phyloP scores from a whole-genome alignment of 2,329 filamentous ascomycete species.

The Colletotrichum sp. region DNA sequence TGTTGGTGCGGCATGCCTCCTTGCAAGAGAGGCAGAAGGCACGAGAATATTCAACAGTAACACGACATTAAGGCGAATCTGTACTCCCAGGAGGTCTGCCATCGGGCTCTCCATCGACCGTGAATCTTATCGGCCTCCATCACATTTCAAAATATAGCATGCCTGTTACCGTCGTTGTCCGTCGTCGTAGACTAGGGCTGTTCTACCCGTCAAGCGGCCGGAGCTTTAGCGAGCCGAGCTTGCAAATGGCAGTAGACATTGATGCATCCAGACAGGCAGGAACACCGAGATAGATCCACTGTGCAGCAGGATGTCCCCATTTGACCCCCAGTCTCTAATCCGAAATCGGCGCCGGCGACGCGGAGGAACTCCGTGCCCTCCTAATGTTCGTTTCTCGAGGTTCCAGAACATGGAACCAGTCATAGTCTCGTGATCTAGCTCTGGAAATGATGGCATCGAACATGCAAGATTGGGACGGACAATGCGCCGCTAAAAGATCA shows the following conservation, averaged over 20 bases:
- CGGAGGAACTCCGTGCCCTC: not conserved
- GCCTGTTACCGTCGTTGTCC: no score
- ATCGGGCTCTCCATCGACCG: no score
- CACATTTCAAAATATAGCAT: no score
- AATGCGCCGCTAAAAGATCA: not conserved
- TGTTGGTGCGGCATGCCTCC: not conserved
- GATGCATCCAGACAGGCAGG: not conserved
- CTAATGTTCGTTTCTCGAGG: not conserved
- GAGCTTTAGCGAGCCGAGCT: no score
- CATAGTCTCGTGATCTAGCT: not conserved
- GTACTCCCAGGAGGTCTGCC: no score
- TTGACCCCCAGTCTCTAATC: not conserved
- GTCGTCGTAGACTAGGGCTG: no score
- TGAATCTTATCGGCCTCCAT: no score
- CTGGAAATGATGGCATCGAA: not conserved
- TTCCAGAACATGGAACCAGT: not conserved
- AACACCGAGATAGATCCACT: not conserved
- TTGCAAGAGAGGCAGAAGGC: not conserved
- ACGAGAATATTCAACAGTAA: no score
- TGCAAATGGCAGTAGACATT: no score
- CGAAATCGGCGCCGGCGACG: not conserved
- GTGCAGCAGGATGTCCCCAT: not conserved
- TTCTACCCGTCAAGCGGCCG: no score
- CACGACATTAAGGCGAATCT: no score
- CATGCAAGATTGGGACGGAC: not conserved